Evolutionary conservation across 805 yeast genomes (phyloP).

Genomic region (Dipodascus geniculatus): DNA sequence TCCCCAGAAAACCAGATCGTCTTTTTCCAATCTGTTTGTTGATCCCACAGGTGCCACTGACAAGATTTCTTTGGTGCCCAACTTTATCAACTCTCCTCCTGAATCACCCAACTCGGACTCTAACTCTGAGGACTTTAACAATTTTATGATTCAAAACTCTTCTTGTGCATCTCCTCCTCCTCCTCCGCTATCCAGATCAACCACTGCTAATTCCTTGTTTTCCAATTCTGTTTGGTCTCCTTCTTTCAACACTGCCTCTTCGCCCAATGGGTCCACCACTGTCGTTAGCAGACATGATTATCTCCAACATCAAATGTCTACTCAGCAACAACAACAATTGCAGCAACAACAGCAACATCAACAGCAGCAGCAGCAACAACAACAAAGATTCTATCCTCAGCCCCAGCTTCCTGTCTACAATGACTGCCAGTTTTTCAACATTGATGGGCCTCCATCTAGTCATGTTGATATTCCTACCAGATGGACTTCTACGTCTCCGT

Average conservation of each 20-base stretch:
- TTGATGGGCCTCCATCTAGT: background rate
- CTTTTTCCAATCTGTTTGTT: constrained; percentile 1
- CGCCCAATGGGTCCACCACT: constrained; percentile 15
- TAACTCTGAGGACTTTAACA: background rate
- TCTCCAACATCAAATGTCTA: constrained; percentile 10
- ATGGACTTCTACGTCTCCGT: background rate
- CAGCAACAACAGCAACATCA: background rate
- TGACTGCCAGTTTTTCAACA: background rate
- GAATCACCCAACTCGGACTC: background rate
- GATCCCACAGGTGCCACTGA: background rate
- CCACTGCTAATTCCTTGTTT: constrained; percentile 13
- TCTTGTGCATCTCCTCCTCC: constrained; percentile 5
- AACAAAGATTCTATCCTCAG: background rate
- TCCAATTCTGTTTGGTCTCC: constrained; percentile 16
- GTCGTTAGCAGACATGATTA: constrained; percentile 11
- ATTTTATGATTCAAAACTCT: background rate
- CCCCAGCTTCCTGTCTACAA: background rate
- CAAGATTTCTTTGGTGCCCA: background rate
- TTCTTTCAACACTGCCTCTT: constrained; percentile 12
- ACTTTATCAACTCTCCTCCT: background rate
- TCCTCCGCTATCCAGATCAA: constrained; percentile 9
- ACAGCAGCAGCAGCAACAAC: background rate
- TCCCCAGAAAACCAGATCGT: background rate
- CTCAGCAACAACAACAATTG: constrained; percentile 8
- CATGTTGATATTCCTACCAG: background rate